phyloP scores from a whole-genome alignment of 805 yeast species.

The Ogataea angusta region DNA sequence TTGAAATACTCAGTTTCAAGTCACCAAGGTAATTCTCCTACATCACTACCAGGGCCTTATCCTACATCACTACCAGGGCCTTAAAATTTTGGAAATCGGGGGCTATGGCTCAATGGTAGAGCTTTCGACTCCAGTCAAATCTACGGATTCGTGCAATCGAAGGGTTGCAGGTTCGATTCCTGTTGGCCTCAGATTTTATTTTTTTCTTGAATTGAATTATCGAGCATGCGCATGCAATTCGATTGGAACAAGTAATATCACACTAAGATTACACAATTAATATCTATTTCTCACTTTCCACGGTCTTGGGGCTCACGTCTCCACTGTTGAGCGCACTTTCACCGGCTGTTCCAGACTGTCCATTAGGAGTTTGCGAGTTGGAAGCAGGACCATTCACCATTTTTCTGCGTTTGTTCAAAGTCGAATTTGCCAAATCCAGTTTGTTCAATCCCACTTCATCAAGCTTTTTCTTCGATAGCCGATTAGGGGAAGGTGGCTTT shows the following conservation, averaged over 20 bases:
- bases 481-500: constrained; percentile 3
- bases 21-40: too few relatives aligned
- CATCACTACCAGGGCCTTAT: neutral
- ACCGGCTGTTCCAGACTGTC: neutral
- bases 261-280: neutral
- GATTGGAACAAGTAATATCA: neutral
- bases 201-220: constrained; percentile 18
- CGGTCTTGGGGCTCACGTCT: constrained; percentile 20
- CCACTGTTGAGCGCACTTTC: constrained; percentile 14
- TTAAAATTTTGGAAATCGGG: constrained; percentile 30
- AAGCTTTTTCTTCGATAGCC: constrained; percentile 8
- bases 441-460: constrained; percentile 16
- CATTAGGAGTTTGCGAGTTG: neutral
- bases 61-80: neutral
- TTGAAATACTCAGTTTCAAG: too few relatives aligned
- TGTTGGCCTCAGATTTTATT: constrained; percentile 63
- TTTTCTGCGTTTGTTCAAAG: constrained; percentile 34
- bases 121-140: constrained; percentile 65
- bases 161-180: constrained; percentile 88
- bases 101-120: constrained; percentile 79
- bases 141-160: constrained; percentile 49
- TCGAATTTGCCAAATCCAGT: constrained; percentile 34
- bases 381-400: constrained; percentile 4
- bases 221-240: too few relatives aligned
- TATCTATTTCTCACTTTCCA: constrained; percentile 12